These are phyloP conservation scores for Xylaria palmicola DNA, from an alignment of 495 filamentous ascomycete species.

Conservation along the genomic window DNA sequence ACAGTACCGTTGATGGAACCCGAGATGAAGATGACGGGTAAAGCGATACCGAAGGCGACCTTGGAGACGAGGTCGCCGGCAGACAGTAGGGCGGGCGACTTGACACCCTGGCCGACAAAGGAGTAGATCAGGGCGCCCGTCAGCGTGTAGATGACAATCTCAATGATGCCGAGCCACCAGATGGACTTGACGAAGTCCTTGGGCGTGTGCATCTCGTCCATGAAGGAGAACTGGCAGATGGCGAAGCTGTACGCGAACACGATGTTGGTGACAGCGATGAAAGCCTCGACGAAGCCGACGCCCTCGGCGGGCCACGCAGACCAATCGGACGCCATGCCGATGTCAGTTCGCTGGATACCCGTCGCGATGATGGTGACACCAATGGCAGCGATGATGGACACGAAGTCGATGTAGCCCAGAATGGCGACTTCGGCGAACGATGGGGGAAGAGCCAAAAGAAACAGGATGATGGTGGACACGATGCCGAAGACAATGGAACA, in stretches of 20 bases:
- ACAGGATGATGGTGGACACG: slow-evolving; percentile 61
- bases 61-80: slow-evolving; percentile 62
- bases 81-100: slow-evolving; percentile 67
- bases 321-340: slow-evolving; percentile 38
- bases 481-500: slow-evolving; percentile 70
- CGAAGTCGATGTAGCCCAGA: slow-evolving; percentile 58
- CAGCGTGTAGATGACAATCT: slow-evolving; percentile 66
- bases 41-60: slow-evolving; percentile 75
- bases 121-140: slow-evolving; percentile 69
- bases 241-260: slow-evolving; percentile 70
- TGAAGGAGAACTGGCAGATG: slow-evolving; percentile 74
- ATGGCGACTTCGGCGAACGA: slow-evolving; percentile 58
- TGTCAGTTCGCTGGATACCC: slow-evolving; percentile 47
- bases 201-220: slow-evolving; percentile 73
- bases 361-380: slow-evolving; percentile 69
- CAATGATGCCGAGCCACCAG: slow-evolving; percentile 60
- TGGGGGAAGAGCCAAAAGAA: slow-evolving; percentile 61
- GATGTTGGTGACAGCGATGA: slow-evolving; percentile 71
- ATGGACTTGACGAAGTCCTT: slow-evolving; percentile 67
- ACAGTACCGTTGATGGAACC: slow-evolving; percentile 63
- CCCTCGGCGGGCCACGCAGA: slow-evolving; percentile 43
- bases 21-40: slow-evolving; percentile 75
- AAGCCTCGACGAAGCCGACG: slow-evolving; percentile 41
- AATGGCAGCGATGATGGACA: slow-evolving; percentile 64
- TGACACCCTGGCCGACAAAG: slow-evolving; percentile 68